Evolutionary conservation across 352 stramenopile genomes (phyloP).

Genomic region (Phytophthora citricola): DNA sequence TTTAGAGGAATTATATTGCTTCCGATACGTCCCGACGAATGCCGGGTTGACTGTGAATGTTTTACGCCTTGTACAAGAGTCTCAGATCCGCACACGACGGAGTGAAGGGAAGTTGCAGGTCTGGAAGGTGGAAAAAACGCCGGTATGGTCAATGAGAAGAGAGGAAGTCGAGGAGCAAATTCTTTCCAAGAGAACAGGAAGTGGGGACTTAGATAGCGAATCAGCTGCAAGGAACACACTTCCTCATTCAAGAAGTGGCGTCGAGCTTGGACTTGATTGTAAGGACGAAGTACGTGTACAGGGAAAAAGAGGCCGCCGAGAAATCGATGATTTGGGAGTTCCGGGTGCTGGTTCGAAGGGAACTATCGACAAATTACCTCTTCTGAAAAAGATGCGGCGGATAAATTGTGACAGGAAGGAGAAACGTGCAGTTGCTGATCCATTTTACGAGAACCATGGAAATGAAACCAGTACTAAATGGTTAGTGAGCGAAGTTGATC

Average conservation of each 20-base stretch:
- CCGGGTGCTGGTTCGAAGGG: not conserved
- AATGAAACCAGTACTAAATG: not conserved
- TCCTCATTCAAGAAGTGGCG: not conserved
- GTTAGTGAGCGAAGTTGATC: no score
- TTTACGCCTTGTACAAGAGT: constrained; percentile 19
- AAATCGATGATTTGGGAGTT: not conserved
- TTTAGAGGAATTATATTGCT: constrained; percentile 47
- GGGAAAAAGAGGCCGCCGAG: constrained; percentile 7
- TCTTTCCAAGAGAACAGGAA: not conserved
- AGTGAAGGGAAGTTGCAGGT: not conserved
- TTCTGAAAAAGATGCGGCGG: constrained; percentile 17
- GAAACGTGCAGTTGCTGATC: not conserved
- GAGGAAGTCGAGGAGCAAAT: not conserved
- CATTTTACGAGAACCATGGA: not conserved
- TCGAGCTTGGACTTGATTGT: constrained; percentile 1
- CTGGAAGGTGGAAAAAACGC: constrained; percentile 21
- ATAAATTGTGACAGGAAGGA: not conserved
- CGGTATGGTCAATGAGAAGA: not conserved
- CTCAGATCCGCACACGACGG: not conserved
- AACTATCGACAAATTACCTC: constrained; percentile 8
- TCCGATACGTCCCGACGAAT: constrained; percentile 24
- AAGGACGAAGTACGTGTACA: not conserved
- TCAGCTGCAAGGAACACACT: constrained; percentile 1
- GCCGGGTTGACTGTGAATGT: constrained; percentile 40
- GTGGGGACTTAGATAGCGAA: not conserved